These are phyloP conservation scores for Inga leiocalycina DNA, from an alignment of 306 rosid genomes.

Conservation along the genomic window DNA sequence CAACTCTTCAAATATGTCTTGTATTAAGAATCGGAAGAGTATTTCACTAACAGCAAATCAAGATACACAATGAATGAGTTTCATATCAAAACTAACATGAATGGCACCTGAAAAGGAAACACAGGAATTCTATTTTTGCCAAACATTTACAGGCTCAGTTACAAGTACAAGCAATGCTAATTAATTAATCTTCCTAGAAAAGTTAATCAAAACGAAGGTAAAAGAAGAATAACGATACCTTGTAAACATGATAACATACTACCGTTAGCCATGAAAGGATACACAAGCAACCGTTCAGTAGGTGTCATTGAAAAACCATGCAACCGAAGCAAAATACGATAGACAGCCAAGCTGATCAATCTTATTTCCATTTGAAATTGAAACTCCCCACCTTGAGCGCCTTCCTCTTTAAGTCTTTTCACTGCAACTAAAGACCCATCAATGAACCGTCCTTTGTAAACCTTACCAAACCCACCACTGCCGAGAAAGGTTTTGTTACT, in stretches of 20 bases:
- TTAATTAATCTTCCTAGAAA: not conserved
- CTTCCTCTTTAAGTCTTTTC: slow-evolving; percentile 35
- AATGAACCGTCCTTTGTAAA: too few relatives aligned
- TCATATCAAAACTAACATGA: not conserved
- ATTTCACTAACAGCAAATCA: too few relatives aligned
- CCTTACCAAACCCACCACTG: too few relatives aligned
- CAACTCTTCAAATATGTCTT: too few relatives aligned
- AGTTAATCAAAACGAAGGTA: not conserved
- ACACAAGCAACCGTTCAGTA: slow-evolving; percentile 31
- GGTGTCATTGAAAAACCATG: slow-evolving; percentile 34
- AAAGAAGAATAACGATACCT: slow-evolving; percentile 8
- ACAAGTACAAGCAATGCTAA: not conserved
- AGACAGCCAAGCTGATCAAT: not conserved
- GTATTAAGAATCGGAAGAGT: too few relatives aligned
- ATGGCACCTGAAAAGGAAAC: not conserved
- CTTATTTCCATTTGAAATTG: not conserved
- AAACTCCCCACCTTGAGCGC: slow-evolving; percentile 18
- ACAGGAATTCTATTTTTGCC: too few relatives aligned
- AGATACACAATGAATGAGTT: too few relatives aligned
- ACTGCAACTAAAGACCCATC: slow-evolving; percentile 35
- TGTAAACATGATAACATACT: slow-evolving; percentile 27
- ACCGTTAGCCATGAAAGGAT: not conserved
- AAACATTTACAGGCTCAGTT: not conserved
- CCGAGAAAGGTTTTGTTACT: not conserved
- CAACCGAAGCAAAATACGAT: slow-evolving; percentile 34